phyloP scores from a whole-genome alignment of 163 green algal genomes.

The Scenedesmus sp. region DNA sequence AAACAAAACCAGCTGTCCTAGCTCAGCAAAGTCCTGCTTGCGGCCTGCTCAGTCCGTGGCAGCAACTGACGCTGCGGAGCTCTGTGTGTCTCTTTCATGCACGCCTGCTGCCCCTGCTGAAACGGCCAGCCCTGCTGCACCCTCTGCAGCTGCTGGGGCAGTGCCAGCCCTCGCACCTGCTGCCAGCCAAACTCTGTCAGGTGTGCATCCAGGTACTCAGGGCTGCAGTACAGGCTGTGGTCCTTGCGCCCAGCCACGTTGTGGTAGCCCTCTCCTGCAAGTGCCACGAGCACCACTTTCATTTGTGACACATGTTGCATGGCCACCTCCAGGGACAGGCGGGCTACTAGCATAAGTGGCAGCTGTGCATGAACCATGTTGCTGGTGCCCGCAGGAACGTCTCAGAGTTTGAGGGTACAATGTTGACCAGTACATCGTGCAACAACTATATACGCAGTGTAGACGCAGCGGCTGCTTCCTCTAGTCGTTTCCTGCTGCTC shows the following conservation, averaged over 20 bases:
- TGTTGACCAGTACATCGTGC: not conserved
- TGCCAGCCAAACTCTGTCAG: slow-evolving; percentile 70
- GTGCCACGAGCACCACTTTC: not conserved
- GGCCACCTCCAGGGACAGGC: too few species aligned
- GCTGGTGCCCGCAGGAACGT: not conserved
- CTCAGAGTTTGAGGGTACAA: not conserved
- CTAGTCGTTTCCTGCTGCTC: not conserved
- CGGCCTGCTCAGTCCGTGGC: too few species aligned
- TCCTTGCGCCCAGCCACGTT: slow-evolving; percentile 72
- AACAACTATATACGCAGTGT: too few species aligned
- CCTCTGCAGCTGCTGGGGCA: too few species aligned
- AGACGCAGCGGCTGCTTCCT: not conserved
- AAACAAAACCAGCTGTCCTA: too few species aligned
- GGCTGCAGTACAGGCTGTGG: slow-evolving; percentile 60
- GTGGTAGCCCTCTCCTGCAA: slow-evolving; percentile 66
- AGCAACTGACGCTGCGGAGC: too few species aligned
- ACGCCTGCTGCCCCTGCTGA: too few species aligned
- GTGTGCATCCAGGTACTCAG: slow-evolving; percentile 71
- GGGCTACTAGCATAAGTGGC: not conserved
- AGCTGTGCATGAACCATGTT: not conserved
- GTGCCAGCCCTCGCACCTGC: slow-evolving; percentile 30
- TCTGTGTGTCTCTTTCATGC: too few species aligned
- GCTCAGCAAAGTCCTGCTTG: too few species aligned
- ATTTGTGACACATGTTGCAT: too few species aligned
- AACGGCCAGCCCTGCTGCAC: too few species aligned